Evolutionary conservation across 1,284 basidiomycete species (phyloP).

Genomic region (Tilletia indica): DNA sequence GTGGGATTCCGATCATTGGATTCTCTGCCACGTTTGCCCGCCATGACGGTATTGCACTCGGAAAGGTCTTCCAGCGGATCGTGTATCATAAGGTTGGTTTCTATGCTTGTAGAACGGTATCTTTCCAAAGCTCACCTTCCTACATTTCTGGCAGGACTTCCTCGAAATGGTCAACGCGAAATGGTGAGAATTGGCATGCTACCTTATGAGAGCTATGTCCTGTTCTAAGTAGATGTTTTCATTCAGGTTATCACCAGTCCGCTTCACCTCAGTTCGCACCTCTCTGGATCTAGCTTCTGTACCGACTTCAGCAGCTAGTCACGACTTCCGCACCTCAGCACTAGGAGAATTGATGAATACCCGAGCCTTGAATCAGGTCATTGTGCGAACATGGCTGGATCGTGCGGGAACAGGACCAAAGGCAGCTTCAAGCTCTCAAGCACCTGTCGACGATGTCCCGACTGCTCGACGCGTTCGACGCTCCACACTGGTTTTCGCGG

Average conservation of each 20-base stretch:
- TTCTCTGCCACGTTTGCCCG: slow-evolving; percentile 93
- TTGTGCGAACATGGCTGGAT: slow-evolving; percentile 50
- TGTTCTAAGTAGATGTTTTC: background rate
- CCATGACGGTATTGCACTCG: slow-evolving; percentile 84
- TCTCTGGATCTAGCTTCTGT: slow-evolving; percentile 43
- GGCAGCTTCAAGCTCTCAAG: slow-evolving; percentile 7
- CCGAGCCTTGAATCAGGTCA: slow-evolving; percentile 40
- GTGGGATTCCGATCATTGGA: slow-evolving; percentile 75
- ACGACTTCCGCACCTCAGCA: slow-evolving; percentile 40
- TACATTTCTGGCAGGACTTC: background rate
- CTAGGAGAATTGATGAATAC: slow-evolving; percentile 48
- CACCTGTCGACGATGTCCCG: background rate
- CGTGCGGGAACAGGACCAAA: slow-evolving; percentile 24
- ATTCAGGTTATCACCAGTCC: slow-evolving; percentile 47
- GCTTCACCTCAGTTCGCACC: slow-evolving; percentile 50
- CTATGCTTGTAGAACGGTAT: slow-evolving; percentile 48
- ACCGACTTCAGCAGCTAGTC: slow-evolving; percentile 23
- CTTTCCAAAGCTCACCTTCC: slow-evolving; percentile 60
- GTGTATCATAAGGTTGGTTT: slow-evolving; percentile 80
- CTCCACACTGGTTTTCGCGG: slow-evolving; percentile 87
- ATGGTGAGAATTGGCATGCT: slow-evolving; percentile 63
- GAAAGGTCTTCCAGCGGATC: slow-evolving; percentile 83
- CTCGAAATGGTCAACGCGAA: slow-evolving; percentile 81
- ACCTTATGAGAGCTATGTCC: background rate
- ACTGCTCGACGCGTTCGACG: slow-evolving; percentile 60